Evolutionary conservation across 1,284 basidiomycete genomes (phyloP).

Genomic region (Dichomitus squalens): DNA sequence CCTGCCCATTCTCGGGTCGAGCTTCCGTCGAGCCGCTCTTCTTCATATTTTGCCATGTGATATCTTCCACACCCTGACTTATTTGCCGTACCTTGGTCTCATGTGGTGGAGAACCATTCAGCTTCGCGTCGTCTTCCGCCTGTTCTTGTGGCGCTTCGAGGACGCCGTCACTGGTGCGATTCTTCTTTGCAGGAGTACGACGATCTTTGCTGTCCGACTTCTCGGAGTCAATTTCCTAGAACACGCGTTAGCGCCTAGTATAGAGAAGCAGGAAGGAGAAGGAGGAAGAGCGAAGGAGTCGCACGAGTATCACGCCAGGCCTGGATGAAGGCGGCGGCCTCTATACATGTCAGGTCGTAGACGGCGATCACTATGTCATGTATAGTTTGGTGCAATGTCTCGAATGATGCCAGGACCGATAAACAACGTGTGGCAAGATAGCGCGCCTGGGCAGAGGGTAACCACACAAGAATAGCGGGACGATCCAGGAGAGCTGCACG

Average conservation of each 20-base stretch:
- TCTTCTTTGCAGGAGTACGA: constrained; percentile 71
- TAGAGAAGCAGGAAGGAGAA: not conserved
- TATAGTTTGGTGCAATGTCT: no score
- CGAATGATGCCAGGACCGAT: no score
- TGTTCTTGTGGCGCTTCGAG: constrained; percentile 68
- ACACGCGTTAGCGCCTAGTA: not conserved
- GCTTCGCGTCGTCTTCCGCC: constrained; percentile 39
- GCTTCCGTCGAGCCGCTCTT: constrained; percentile 27
- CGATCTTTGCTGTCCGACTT: constrained; percentile 40
- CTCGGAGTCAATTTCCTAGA: constrained; percentile 45
- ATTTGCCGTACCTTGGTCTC: constrained; percentile 76
- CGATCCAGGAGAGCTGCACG: not conserved
- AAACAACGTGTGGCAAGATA: no score
- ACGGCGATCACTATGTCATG: no score
- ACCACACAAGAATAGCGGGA: not conserved
- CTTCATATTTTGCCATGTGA: constrained; percentile 62
- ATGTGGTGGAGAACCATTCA: constrained; percentile 64
- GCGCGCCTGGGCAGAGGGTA: not conserved
- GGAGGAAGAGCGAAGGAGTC: not conserved
- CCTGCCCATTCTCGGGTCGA: constrained; percentile 19
- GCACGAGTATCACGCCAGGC: not conserved
- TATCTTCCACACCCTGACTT: constrained; percentile 75
- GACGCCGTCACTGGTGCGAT: constrained; percentile 46
- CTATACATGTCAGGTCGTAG: not conserved
- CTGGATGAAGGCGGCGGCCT: no score